Evolutionary conservation across 2,329 filamentous ascomycete species (phyloP), one percentile per base, ranked within the genome.

Genomic region (Uncinocarpus reesii): DNA sequence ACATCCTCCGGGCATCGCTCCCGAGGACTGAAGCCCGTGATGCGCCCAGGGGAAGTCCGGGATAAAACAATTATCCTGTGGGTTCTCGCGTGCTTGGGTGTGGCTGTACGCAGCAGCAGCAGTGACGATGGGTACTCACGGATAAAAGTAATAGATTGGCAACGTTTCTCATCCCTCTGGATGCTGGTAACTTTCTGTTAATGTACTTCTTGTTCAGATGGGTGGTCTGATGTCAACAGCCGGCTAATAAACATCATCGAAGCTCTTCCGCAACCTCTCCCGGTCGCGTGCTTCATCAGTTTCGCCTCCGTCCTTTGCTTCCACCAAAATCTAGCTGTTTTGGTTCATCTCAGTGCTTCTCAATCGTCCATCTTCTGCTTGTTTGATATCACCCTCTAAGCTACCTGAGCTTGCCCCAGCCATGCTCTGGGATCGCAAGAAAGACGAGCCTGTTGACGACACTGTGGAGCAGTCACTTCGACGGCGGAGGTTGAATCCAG

Each of bases 401-500:
- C 42, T 34, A 28, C 26, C 18, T 23, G 20, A 40, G 24, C 32
- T 42, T 52, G 51, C 49, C 31, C 26, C 20, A 18, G 18, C 36
- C 28, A 64, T 64, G 60, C 53, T 63, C 50, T 67, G 65, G 65
- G 57, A 59, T 23, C 58, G 55, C 41, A 56, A 54, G 34, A 56
- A 61, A 23, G 52, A 60, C 32, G 52, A 62, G 38, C 70, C 71
- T 54, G 45, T 48, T 41, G 16, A 54, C 52, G 50, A 54, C 37
- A 41, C 55, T 42, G 45, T 54, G 53, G 38, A 42, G 50, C 44
- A 47, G 36, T 47, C 53, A 59, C 11, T 44, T n/a, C 52, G 37
- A 26, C 45, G 41, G 23, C 52, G 45, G 57, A 70, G 68, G 52
- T 71, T 81, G 11, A 72, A 76, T n/a, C 66, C 69, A 42, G 68